Evolutionary conservation across 768 basidiomycete genomes (phyloP), one percentile per base, ranked within the genome.

Genomic region (Mycena leptocephala): DNA sequence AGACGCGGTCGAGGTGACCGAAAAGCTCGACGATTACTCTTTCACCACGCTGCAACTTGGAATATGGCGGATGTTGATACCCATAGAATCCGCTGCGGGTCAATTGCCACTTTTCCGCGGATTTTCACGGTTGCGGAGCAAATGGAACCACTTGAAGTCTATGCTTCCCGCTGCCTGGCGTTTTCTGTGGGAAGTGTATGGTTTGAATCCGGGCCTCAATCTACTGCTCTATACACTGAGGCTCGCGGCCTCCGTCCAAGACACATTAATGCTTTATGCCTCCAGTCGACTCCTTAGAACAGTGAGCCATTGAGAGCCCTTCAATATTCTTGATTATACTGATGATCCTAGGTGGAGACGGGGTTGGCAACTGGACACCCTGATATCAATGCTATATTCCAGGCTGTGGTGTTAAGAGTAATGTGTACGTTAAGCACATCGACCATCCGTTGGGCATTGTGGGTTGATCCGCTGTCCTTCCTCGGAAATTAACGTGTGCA

Each of bases 51-150:
- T 70, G 20, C 61, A 65, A 10, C 62, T 75, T 3, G 74, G 74
- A 18, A 68, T 75, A 22, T 75, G 74, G 74, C 58, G 67, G 9
- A 26, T 75, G 6, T 28, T 70, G 5, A 32, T 75, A 1, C 73
- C 58, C 13, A 26, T 58, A 2, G 37, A 66, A 2, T 14, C 41
- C 10, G 22, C 32, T 5, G 30, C 46, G 7, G 9, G 7, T 10
- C 24, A 22, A 28, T n/a, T 41, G 55, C 14, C 20, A 20, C 30
- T 9, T 33, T 11, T 6, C 4, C 10, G 14, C 0, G 22, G 55
- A 5, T n/a, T 56, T 16, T 35, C 51, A 1, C 20, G 2, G 0
- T 39, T 5, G 33, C 26, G 32, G 35, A 20, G 3, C 1, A 37
- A 26, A 43, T 70, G 46, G 62, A 33, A 39, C 3, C 24, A 10